A percentile compares a stretch with the other conserved stretches of the same genome.
These are phyloP conservation scores for Plasmodium coatneyi DNA, from an alignment of 169 alveolate genomes.

Conservation along the genomic window DNA sequence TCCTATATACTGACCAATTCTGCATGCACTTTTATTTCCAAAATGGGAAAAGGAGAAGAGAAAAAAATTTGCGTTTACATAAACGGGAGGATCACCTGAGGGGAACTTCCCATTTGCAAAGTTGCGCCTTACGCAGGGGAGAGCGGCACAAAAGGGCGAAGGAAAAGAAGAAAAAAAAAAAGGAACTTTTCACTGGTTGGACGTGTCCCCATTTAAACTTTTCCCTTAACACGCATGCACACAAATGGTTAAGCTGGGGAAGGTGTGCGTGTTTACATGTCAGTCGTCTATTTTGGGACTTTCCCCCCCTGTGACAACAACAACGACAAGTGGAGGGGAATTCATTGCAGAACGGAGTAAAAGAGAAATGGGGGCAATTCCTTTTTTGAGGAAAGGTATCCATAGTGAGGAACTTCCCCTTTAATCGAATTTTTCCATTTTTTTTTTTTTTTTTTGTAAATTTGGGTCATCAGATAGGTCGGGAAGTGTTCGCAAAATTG, in stretches of 20 bases:
- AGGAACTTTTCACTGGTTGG: not conserved
- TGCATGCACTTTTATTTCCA: not conserved
- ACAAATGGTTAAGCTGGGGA: not conserved
- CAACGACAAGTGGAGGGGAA: not conserved
- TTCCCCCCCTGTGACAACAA: not conserved
- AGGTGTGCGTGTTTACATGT: not conserved
- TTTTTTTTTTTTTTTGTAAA: constrained; percentile 2
- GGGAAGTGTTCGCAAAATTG: not conserved
- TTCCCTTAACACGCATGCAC: not conserved
- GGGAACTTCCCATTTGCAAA: not conserved
- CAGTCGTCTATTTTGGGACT: not conserved
- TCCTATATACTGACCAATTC: not conserved
- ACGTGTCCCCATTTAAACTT: not conserved
- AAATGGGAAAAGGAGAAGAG: not conserved
- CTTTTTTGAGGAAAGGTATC: not conserved
- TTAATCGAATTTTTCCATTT: not conserved
- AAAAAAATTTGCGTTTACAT: not conserved
- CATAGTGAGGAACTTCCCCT: not conserved
- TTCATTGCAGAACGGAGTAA: not conserved
- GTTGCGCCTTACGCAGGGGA: not conserved
- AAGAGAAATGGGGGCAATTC: not conserved
- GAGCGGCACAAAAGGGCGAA: not conserved
- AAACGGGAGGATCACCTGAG: not conserved
- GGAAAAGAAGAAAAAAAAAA: no score
- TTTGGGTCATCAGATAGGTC: not conserved